Evolutionary conservation across 1,284 basidiomycete genomes (phyloP).

Genomic region (Tylopilus sp.): DNA sequence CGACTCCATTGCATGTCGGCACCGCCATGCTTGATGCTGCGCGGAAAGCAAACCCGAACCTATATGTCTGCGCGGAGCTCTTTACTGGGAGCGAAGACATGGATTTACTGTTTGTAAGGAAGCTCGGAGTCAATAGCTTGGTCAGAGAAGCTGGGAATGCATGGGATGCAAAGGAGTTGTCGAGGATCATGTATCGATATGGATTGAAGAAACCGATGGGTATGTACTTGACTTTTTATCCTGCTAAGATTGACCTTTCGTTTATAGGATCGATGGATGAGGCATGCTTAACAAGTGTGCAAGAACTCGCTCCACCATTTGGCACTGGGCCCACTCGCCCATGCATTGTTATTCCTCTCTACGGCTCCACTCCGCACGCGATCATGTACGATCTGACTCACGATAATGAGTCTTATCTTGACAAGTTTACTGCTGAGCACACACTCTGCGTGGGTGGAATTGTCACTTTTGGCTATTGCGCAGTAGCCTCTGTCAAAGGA

Average conservation of each 20-base stretch:
- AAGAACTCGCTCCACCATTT: slow-evolving; percentile 75
- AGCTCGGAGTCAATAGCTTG: slow-evolving; percentile 88
- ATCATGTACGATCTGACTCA: slow-evolving; percentile 93
- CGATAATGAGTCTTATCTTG: slow-evolving; percentile 88
- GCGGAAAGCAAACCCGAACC: slow-evolving; percentile 82
- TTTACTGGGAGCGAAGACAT: slow-evolving; percentile 96
- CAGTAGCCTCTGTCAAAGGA: slow-evolving; percentile 89
- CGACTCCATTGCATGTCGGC: slow-evolving; percentile 94
- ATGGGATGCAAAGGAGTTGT: slow-evolving; percentile 83
- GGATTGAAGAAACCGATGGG: slow-evolving; percentile 90
- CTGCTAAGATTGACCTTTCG: background rate
- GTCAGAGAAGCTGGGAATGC: slow-evolving; percentile 92
- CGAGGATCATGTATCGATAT: slow-evolving; percentile 80
- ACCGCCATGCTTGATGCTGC: slow-evolving; percentile 89
- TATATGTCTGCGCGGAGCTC: slow-evolving; percentile 95
- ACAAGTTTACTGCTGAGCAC: slow-evolving; percentile 91
- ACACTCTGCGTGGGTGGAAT: slow-evolving; percentile 89
- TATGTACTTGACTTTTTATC: slow-evolving; percentile 34
- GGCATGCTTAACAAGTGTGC: slow-evolving; percentile 74
- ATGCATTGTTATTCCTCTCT: slow-evolving; percentile 74
- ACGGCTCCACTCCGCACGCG: slow-evolving; percentile 86
- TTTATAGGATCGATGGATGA: slow-evolving; percentile 83
- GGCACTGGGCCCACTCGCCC: slow-evolving; percentile 75
- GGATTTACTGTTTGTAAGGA: slow-evolving; percentile 87
- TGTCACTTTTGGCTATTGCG: slow-evolving; percentile 82